These are phyloP conservation scores for Aspergillus arachidicola DNA, from an alignment of 2,329 filamentous ascomycete species.

Conservation along the genomic window DNA sequence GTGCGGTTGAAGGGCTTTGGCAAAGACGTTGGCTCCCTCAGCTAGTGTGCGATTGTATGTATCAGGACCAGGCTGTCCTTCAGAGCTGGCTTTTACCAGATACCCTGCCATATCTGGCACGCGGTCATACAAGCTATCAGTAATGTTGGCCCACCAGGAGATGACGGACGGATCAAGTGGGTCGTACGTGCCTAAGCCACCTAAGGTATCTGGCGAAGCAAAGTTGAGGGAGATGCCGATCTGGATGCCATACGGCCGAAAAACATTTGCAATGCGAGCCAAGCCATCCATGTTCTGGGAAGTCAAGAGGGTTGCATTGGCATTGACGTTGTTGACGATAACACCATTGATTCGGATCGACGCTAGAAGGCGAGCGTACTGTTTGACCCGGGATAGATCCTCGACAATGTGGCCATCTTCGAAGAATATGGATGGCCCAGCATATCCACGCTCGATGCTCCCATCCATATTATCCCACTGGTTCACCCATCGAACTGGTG, in stretches of 20 bases:
- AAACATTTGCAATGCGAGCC: slow-evolving; percentile 62
- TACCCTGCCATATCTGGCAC: slow-evolving; percentile 71
- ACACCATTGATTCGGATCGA: slow-evolving; percentile 69
- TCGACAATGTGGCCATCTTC: slow-evolving; percentile 56
- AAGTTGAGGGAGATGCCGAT: slow-evolving; percentile 70
- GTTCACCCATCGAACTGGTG: slow-evolving; percentile 69
- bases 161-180: slow-evolving; percentile 64
- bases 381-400: slow-evolving; percentile 60
- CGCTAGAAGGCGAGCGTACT: slow-evolving; percentile 68
- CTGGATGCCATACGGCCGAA: slow-evolving; percentile 68
- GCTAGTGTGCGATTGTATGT: slow-evolving; percentile 71
- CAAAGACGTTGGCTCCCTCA: slow-evolving; percentile 70
- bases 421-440: slow-evolving; percentile 70
- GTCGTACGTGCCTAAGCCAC: slow-evolving; percentile 64
- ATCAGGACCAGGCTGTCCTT: slow-evolving; percentile 70
- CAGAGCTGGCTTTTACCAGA: slow-evolving; percentile 71
- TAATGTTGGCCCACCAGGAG: slow-evolving; percentile 64
- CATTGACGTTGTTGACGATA: slow-evolving; percentile 73
- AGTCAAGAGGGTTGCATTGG: slow-evolving; percentile 61
- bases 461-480: slow-evolving; percentile 73
- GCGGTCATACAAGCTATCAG: slow-evolving; percentile 59
- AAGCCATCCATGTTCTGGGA: slow-evolving; percentile 63
- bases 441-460: slow-evolving; percentile 69
- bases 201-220: slow-evolving; percentile 61
- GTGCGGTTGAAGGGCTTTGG: slow-evolving; percentile 58